Conservation (phyloP, 2,329 filamentous ascomycete genomes). For the Alternaria sp. region DNA sequence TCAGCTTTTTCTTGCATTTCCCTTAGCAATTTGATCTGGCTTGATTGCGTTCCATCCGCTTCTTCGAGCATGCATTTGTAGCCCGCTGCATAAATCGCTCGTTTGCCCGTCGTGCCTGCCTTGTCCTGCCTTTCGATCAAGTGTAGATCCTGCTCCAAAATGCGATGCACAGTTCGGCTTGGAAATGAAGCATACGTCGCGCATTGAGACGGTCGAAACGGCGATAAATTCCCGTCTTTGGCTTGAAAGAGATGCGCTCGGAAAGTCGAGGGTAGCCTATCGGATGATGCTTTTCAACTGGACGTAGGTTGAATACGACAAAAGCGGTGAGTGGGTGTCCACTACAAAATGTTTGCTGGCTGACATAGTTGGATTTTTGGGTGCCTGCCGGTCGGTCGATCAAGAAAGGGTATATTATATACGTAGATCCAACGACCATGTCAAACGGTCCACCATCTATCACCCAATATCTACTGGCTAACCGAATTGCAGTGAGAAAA, state of each 20-base stretch:
- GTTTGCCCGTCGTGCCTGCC: background rate
- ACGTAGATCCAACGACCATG: background rate
- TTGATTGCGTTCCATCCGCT: background rate
- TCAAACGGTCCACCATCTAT: background rate
- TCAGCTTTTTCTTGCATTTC: constrained; percentile 10
- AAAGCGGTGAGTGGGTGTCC: too few relatives aligned
- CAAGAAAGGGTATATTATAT: background rate
- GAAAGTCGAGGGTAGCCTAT: constrained; percentile 26
- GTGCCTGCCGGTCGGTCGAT: background rate
- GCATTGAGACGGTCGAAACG: constrained; percentile 27
- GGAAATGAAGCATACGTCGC: constrained; percentile 24
- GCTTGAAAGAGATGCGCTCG: constrained; percentile 17
- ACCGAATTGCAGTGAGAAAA: accelerated
- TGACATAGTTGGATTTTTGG: background rate
- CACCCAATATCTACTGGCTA: accelerated
- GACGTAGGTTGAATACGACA: background rate
- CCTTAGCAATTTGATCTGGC: background rate
- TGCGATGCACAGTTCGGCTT: constrained; percentile 18
- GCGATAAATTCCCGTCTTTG: constrained; percentile 26
- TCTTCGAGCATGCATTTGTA: constrained; percentile 2
- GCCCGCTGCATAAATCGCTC: background rate
- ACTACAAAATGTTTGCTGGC: background rate
- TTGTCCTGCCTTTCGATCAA: background rate
- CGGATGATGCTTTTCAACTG: background rate
- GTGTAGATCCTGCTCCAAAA: background rate